phyloP scores from a whole-genome alignment of 306 rosid species.

The Acacia melanoxylon region DNA sequence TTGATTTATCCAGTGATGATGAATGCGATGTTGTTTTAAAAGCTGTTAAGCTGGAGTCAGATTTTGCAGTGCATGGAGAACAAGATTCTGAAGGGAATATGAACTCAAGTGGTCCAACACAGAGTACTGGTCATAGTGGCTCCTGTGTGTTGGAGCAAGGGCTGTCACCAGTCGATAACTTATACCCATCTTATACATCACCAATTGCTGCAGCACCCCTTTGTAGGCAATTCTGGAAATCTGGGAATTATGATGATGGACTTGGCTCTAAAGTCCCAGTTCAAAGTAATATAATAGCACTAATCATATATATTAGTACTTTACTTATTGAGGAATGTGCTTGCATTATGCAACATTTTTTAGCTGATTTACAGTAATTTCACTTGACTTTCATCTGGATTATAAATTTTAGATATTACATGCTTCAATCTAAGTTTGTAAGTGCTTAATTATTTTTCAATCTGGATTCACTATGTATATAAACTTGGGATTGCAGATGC shows the following conservation, averaged over 20 bases:
- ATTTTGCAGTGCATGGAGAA: constrained; percentile 23
- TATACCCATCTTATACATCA: constrained; percentile 55
- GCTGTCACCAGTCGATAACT: constrained; percentile 59
- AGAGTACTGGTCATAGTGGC: constrained; percentile 60
- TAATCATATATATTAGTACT: constrained; percentile 4
- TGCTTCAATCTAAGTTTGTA: constrained; percentile 9
- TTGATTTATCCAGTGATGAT: constrained; percentile 77
- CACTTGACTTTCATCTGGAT: background rate
- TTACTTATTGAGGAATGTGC: constrained; percentile 25
- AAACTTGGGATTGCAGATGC: constrained; percentile 53
- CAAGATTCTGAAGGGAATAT: constrained; percentile 54
- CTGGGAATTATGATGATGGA: constrained; percentile 71
- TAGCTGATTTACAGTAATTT: background rate
- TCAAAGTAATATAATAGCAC: constrained; percentile 54
- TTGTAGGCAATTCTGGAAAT: constrained; percentile 90
- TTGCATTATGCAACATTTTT: background rate
- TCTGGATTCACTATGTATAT: constrained; percentile 19
- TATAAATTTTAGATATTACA: constrained; percentile 27
- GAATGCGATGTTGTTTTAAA: constrained; percentile 45
- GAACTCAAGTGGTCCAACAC: constrained; percentile 54
- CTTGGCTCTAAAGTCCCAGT: constrained; percentile 51
- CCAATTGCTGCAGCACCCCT: constrained; percentile 63
- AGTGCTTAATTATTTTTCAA: constrained; percentile 18
- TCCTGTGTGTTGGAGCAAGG: constrained; percentile 74
- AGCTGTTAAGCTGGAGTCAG: constrained; percentile 59